Conservation (phyloP, 140 eudicot genomes). For the Anethum foeniculum region DNA sequence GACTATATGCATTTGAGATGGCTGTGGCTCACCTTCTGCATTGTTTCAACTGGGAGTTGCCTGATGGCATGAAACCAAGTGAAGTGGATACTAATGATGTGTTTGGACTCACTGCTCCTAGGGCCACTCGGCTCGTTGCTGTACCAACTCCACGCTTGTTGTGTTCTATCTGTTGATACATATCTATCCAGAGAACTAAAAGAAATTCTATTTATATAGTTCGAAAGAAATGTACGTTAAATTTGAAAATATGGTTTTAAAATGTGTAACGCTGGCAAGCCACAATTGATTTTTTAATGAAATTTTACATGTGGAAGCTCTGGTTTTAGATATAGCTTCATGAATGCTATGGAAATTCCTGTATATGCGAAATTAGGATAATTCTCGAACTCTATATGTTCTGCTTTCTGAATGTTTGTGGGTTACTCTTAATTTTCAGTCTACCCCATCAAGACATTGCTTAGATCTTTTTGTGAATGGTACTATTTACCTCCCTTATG, state of each 20-base stretch:
- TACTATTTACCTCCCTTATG: no score
- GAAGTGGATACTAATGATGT: conserved; percentile 15
- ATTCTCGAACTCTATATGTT: no score
- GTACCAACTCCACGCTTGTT: conserved; percentile 15
- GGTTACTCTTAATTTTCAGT: no score
- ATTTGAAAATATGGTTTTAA: neutral
- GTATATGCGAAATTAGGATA: no score
- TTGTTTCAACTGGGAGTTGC: conserved; percentile 15
- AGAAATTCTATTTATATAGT: neutral
- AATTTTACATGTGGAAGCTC: no score
- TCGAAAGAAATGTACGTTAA: neutral
- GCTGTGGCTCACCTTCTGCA: conserved; percentile 15
- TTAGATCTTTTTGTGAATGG: no score
- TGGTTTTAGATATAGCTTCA: no score
- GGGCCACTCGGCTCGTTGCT: conserved; percentile 12
- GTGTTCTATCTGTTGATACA: conserved; percentile 4
- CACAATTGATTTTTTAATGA: no score
- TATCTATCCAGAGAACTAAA: neutral
- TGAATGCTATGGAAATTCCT: no score
- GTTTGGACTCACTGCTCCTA: conserved; percentile 19
- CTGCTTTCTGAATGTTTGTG: no score
- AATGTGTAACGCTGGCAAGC: no score
- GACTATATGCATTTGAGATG: conserved; percentile 14
- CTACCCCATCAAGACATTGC: no score
- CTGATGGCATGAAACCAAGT: conserved; percentile 19